phyloP scores from a whole-genome alignment of 306 rosid genomes.

The Acacia confusa region DNA sequence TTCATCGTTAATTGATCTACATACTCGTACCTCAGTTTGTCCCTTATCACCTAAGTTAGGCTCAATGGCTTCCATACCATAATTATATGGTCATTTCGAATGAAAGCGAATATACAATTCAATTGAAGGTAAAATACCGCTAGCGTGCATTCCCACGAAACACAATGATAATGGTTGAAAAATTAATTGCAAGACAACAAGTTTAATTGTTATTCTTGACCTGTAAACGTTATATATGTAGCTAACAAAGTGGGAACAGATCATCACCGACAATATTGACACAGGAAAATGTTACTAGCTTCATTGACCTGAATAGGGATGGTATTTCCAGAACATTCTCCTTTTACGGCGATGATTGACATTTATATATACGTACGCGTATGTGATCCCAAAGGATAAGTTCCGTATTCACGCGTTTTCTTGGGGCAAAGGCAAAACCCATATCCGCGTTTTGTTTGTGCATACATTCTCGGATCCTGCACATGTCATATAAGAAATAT shows the following conservation, averaged over 20 bases:
- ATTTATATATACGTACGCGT: background rate
- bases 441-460: background rate
- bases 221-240: background rate
- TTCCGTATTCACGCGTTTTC: background rate
- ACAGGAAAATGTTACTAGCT: background rate
- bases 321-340: background rate
- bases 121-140: constrained; percentile 5
- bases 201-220: background rate
- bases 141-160: constrained; percentile 3
- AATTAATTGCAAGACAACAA: background rate
- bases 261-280: background rate
- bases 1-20: no score
- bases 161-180: background rate
- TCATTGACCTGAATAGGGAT: background rate
- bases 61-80: background rate
- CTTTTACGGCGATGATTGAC: background rate
- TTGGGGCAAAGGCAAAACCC: background rate
- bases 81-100: constrained; percentile 2
- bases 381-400: background rate
- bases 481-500: background rate
- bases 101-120: constrained; percentile 3
- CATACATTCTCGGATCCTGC: background rate
- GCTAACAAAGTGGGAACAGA: background rate
- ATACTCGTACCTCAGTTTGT: no score
- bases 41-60: background rate